These are phyloP conservation scores for Triadica sebifera DNA, from an alignment of 345 rosid species.

Conservation along the genomic window DNA sequence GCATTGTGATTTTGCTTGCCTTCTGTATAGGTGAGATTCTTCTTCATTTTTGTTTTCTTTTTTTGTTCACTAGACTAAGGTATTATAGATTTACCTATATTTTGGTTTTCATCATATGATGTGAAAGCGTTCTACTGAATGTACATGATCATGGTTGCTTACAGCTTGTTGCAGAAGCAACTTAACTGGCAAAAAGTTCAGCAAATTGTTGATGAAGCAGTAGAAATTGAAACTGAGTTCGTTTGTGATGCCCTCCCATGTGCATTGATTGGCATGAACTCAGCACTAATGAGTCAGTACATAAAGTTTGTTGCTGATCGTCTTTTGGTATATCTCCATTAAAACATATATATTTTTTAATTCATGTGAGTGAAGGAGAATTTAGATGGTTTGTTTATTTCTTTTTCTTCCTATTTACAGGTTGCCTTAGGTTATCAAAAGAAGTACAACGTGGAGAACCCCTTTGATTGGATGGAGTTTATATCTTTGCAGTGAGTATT, in stretches of 20 bases:
- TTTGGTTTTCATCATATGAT: background rate
- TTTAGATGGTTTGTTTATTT: background rate
- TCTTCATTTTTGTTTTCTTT: background rate
- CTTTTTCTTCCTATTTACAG: constrained; percentile 28
- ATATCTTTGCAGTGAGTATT: constrained; percentile 84
- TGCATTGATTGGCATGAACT: constrained; percentile 84
- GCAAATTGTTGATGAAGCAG: constrained; percentile 69
- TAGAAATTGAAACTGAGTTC: constrained; percentile 82
- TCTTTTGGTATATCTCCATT: constrained; percentile 56
- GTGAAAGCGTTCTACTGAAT: background rate
- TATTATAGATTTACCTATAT: background rate
- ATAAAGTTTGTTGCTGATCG: constrained; percentile 86
- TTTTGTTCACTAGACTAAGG: background rate
- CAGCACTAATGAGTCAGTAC: constrained; percentile 88
- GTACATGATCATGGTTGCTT: background rate
- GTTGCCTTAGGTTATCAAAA: constrained; percentile 62
- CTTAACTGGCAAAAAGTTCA: constrained; percentile 60
- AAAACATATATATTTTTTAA: background rate
- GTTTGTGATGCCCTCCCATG: constrained; percentile 92
- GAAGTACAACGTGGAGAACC: constrained; percentile 71
- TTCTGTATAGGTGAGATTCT: constrained; percentile 60
- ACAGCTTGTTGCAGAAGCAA: constrained; percentile 63
- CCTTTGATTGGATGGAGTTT: constrained; percentile 97
- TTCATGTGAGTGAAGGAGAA: background rate
- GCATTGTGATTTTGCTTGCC: constrained; percentile 95